phyloP scores from a whole-genome alignment of 2,329 filamentous ascomycete genomes.

The Lithohypha guttulata region DNA sequence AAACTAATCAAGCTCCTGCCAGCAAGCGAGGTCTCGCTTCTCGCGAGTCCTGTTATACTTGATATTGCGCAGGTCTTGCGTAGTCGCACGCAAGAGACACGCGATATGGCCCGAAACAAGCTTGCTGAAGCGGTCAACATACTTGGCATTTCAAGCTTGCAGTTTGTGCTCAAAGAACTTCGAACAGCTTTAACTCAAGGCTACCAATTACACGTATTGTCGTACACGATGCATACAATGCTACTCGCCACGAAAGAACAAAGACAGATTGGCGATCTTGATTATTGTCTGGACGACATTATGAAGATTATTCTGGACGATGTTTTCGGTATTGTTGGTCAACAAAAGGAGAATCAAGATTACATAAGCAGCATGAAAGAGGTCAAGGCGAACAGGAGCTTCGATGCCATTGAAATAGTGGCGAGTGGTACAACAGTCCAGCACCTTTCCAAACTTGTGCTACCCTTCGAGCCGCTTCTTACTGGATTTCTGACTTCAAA shows the following conservation, averaged over 20 bases:
- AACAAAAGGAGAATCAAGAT: slow-evolving; percentile 94
- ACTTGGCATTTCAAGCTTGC: slow-evolving; percentile 71
- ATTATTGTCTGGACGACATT: slow-evolving; percentile 72
- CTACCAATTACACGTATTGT: slow-evolving; percentile 89
- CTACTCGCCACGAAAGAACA: slow-evolving; percentile 63
- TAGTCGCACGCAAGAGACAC: slow-evolving; percentile 75
- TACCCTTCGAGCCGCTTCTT: slow-evolving; percentile 66
- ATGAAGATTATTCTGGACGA: slow-evolving; percentile 91
- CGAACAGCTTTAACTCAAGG: slow-evolving; percentile 71
- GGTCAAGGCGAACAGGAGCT: slow-evolving; percentile 95
- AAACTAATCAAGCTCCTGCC: slow-evolving; percentile 78
- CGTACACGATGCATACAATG: slow-evolving; percentile 88
- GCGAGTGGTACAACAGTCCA: slow-evolving; percentile 69
- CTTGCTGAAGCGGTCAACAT: slow-evolving; percentile 72
- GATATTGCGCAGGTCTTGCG: slow-evolving; percentile 89
- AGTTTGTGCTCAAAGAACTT: slow-evolving; percentile 87
- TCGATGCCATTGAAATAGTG: slow-evolving; percentile 90
- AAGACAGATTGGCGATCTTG: slow-evolving; percentile 70
- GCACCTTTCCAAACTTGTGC: slow-evolving; percentile 63
- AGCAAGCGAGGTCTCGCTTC: slow-evolving; percentile 57
- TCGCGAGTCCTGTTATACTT: slow-evolving; percentile 71
- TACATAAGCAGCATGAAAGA: slow-evolving; percentile 95
- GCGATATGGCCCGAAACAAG: slow-evolving; percentile 84
- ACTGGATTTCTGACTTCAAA: slow-evolving; percentile 73
- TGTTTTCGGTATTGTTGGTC: slow-evolving; percentile 81